Percentiles rank a stretch among this genome's conserved stretches.
Evolutionary conservation across 1,284 basidiomycete species (phyloP).

Genomic region (Malassezia restricta): DNA sequence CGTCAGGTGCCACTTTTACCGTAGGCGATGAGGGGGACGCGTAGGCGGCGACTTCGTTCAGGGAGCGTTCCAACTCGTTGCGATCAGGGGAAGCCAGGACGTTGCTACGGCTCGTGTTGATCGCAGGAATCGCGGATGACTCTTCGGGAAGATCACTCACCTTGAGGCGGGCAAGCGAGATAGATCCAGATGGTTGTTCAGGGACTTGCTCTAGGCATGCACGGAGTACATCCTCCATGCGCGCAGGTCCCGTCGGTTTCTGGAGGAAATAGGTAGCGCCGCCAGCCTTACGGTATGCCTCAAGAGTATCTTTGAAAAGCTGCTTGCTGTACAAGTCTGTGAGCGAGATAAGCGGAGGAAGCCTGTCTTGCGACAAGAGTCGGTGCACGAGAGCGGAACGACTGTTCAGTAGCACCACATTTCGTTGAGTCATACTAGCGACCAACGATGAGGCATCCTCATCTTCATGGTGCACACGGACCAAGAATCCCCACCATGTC

Average conservation of each 20-base stretch:
- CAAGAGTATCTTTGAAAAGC: slow-evolving; percentile 54
- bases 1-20: neutral
- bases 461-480: slow-evolving; percentile 11
- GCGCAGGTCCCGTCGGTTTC: slow-evolving; percentile 76
- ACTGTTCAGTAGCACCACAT: slow-evolving; percentile 74
- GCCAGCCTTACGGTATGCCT: slow-evolving; percentile 64
- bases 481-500: slow-evolving; percentile 65
- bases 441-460: slow-evolving; percentile 1
- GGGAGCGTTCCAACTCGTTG: neutral
- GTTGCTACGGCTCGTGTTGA: neutral
- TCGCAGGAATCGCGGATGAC: neutral
- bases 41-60: neutral
- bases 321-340: slow-evolving; percentile 60
- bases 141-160: neutral
- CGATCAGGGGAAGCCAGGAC: neutral
- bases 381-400: slow-evolving; percentile 50
- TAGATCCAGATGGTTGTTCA: neutral
- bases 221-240: slow-evolving; percentile 58
- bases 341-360: slow-evolving; percentile 61
- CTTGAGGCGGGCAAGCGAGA: neutral
- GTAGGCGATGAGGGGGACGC: neutral
- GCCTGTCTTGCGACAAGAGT: neutral
- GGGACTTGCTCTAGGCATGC: neutral
- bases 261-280: slow-evolving; percentile 73
- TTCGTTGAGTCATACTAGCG: slow-evolving; percentile 48